These are phyloP conservation scores for Acer negundo DNA, from an alignment of 345 rosid species.

Conservation along the genomic window DNA sequence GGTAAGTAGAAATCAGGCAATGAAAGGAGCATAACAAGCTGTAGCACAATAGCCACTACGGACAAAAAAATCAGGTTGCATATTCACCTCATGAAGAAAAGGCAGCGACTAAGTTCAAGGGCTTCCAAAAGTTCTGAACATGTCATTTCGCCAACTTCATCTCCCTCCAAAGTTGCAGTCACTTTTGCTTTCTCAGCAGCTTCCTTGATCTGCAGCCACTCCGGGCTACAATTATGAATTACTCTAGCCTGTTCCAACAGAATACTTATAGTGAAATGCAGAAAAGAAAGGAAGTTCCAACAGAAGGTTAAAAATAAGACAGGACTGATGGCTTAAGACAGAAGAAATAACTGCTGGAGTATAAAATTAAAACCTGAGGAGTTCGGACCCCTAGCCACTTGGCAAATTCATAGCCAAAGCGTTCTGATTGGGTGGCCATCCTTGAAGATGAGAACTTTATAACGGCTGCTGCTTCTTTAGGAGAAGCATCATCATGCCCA, in stretches of 20 bases:
- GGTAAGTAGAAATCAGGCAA: slow-evolving; percentile 2
- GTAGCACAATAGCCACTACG: neutral
- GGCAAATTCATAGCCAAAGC: slow-evolving; percentile 97
- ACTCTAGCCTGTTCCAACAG: slow-evolving; percentile 78
- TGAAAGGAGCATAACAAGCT: slow-evolving; percentile 8
- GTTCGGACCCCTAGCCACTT: slow-evolving; percentile 89
- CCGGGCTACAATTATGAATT: slow-evolving; percentile 78
- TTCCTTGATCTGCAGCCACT: slow-evolving; percentile 88
- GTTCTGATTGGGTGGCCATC: slow-evolving; percentile 99
- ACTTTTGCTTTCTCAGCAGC: slow-evolving; percentile 92
- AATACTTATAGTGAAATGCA: slow-evolving; percentile 13
- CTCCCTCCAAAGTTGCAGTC: slow-evolving; percentile 69
- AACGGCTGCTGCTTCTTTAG: slow-evolving; percentile 92
- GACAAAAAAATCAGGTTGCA: neutral
- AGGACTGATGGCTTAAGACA: neutral
- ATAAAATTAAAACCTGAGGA: slow-evolving; percentile 72
- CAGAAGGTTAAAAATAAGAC: slow-evolving; percentile 3
- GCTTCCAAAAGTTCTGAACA: slow-evolving; percentile 98
- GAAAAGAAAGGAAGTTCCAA: neutral
- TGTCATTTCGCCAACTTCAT: slow-evolving; percentile 86
- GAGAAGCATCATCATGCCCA: slow-evolving; percentile 41
- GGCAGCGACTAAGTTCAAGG: slow-evolving; percentile 97
- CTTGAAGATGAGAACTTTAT: slow-evolving; percentile 97
- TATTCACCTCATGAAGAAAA: slow-evolving; percentile 85
- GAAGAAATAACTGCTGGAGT: slow-evolving; percentile 12